A percentile compares a stretch with the other conserved stretches of the same genome.
phyloP scores from a whole-genome alignment of 2,329 filamentous ascomycete species.

The Scytalidium sp. region DNA sequence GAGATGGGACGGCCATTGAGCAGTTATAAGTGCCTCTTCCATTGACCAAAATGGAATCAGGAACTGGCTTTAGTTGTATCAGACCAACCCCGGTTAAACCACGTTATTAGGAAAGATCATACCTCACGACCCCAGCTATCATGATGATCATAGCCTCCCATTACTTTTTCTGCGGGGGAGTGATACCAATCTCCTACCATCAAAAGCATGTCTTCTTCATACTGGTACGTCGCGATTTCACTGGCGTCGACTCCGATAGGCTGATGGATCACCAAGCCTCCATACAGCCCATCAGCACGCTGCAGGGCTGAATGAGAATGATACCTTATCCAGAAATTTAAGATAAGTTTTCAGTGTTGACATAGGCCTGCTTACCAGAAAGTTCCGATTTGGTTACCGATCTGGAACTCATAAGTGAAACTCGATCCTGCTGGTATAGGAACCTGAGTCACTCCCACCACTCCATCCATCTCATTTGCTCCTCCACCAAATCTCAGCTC shows the following conservation, averaged over 20 bases:
- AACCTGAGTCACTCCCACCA: conserved; percentile 12
- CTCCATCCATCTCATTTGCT: conserved; percentile 14
- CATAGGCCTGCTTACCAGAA: conserved; percentile 10
- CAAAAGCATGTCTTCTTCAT: conserved; percentile 38
- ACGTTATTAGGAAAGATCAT: not conserved
- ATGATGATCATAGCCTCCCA: conserved; percentile 38
- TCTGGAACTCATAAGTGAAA: conserved; percentile 13
- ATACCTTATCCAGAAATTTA: conserved; percentile 43
- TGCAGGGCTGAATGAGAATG: conserved; percentile 40
- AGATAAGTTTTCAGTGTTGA: not conserved
- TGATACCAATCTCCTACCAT: conserved; percentile 48
- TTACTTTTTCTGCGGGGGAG: conserved; percentile 33
- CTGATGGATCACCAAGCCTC: conserved; percentile 40
- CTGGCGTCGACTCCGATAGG: conserved; percentile 18
- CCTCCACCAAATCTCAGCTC: conserved; percentile 14
- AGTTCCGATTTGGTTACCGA: conserved; percentile 10
- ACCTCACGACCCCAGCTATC: conserved; percentile 41
- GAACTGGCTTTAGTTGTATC: conserved; percentile 34
- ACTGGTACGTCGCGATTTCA: conserved; percentile 18
- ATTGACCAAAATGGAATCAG: conserved; percentile 44
- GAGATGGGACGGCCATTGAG: conserved; percentile 38
- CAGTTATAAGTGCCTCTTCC: conserved; percentile 43
- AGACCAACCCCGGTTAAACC: not conserved
- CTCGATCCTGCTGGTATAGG: conserved; percentile 5
- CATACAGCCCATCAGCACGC: conserved; percentile 42